phyloP scores from a whole-genome alignment of 2,329 filamentous ascomycete species.

The Lachnellula arida region DNA sequence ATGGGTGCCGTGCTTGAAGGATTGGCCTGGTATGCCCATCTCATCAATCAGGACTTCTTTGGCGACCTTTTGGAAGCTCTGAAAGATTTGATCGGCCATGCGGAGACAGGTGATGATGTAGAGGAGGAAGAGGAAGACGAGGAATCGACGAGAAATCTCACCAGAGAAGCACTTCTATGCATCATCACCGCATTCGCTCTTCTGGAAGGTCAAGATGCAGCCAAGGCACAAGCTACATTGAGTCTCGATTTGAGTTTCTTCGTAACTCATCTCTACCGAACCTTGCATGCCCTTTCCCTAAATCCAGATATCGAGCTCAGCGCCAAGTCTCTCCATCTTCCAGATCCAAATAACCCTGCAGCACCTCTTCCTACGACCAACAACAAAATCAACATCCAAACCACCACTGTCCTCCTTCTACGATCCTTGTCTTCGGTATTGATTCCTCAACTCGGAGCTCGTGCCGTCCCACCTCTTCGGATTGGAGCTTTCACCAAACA shows the following conservation, averaged over 20 bases:
- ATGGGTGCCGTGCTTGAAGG: constrained; percentile 98
- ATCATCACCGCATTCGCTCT: constrained; percentile 96
- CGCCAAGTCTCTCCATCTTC: constrained; percentile 65
- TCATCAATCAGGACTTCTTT: constrained; percentile 99
- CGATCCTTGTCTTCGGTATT: constrained; percentile 80
- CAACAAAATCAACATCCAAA: constrained; percentile 88
- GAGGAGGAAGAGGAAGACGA: constrained; percentile 43
- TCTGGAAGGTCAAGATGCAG: constrained; percentile 86
- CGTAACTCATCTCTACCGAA: constrained; percentile 87
- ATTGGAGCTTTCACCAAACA: constrained; percentile 94
- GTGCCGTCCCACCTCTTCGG: constrained; percentile 72
- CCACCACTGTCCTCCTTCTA: constrained; percentile 86
- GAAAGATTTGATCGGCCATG: constrained; percentile 83
- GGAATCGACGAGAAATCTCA: constrained; percentile 63
- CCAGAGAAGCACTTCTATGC: constrained; percentile 84
- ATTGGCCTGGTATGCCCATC: constrained; percentile 84
- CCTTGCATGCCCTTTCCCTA: constrained; percentile 71
- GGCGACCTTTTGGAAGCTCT: constrained; percentile 91
- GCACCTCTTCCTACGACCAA: constrained; percentile 40
- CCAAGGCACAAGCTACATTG: constrained; percentile 74
- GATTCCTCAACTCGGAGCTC: constrained; percentile 67
- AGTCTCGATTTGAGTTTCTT: constrained; percentile 94
- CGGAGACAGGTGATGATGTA: constrained; percentile 50
- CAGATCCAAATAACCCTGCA: constrained; percentile 53
- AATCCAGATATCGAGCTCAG: constrained; percentile 85